Evolutionary conservation across 768 basidiomycete genomes (phyloP).

Genomic region (Cubamyces lactineus): DNA sequence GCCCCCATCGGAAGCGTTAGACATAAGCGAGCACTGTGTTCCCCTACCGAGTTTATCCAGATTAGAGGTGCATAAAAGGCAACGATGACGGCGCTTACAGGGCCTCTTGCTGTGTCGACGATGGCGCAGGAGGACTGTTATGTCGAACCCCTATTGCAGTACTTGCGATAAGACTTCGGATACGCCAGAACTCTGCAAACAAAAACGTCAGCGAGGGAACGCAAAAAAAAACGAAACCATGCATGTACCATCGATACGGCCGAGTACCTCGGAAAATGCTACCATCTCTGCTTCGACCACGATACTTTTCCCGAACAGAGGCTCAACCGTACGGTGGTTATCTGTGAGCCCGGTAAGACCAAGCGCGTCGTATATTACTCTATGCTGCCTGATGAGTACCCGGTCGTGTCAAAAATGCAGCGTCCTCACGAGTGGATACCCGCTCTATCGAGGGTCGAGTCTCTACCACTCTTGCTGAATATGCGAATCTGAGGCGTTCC

Average conservation of each 20-base stretch:
- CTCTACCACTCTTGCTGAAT: slow-evolving; percentile 85
- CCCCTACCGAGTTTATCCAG: background rate
- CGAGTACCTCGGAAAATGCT: slow-evolving; percentile 62
- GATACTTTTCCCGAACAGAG: slow-evolving; percentile 32
- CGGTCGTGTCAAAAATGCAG: background rate
- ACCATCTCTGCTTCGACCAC: slow-evolving; percentile 90
- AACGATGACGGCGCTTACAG: slow-evolving; percentile 1
- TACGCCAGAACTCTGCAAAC: slow-evolving; percentile 72
- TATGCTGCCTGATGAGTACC: background rate
- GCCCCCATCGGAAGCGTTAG: slow-evolving; percentile 41
- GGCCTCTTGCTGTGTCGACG: slow-evolving; percentile 6
- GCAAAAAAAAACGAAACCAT: slow-evolving; percentile 11
- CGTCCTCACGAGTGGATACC: slow-evolving; percentile 57
- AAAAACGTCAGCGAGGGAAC: background rate
- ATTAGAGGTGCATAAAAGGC: slow-evolving; percentile 8
- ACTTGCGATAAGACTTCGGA: slow-evolving; percentile 58
- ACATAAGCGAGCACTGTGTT: slow-evolving; percentile 47
- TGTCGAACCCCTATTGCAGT: slow-evolving; percentile 60
- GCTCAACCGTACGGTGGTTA: background rate
- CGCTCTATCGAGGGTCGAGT: slow-evolving; percentile 77
- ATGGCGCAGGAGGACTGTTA: slow-evolving; percentile 5
- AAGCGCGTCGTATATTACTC: slow-evolving; percentile 65
- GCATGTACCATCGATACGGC: slow-evolving; percentile 69
- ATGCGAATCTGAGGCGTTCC: slow-evolving; percentile 61
- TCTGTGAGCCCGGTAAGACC: slow-evolving; percentile 39